Evolutionary conservation across 208 protist genomes (phyloP).

Genomic region (Trypanosoma grayi): DNA sequence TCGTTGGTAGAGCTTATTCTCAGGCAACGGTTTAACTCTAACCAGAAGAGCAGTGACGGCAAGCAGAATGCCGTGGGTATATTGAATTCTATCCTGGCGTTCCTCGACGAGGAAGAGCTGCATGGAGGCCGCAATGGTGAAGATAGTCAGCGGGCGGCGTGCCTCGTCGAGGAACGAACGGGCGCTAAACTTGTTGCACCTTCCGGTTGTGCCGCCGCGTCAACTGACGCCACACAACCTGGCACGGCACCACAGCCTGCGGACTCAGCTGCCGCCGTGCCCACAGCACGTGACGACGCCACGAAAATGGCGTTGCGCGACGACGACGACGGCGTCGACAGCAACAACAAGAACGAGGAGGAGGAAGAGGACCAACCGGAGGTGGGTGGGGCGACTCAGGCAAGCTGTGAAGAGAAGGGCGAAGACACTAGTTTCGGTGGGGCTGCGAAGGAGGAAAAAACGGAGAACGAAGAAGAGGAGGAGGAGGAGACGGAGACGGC

Average conservation of each 20-base stretch:
- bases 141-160: neutral
- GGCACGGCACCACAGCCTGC: neutral
- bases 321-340: neutral
- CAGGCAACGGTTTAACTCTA: conserved; percentile 1
- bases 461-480: neutral
- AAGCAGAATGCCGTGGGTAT: conserved; percentile 7
- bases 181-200: conserved; percentile 4
- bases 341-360: neutral
- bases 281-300: neutral
- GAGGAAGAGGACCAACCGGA: neutral
- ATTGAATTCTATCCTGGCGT: conserved; percentile 10
- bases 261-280: neutral
- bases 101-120: conserved; percentile 13
- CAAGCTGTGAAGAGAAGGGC: neutral
- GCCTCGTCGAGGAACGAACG: neutral
- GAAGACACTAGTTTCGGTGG: neutral
- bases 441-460: neutral
- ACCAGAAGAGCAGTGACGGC: conserved; percentile 1
- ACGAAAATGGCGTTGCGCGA: neutral
- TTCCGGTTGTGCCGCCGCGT: neutral
- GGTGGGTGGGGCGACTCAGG: neutral
- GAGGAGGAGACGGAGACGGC: conserved; percentile 11
- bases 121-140: neutral
- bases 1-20: conserved; percentile 12
- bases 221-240: neutral